These are phyloP conservation scores for Cladorrhinum sp. DNA, from an alignment of 2,329 filamentous ascomycete genomes.

Conservation along the genomic window DNA sequence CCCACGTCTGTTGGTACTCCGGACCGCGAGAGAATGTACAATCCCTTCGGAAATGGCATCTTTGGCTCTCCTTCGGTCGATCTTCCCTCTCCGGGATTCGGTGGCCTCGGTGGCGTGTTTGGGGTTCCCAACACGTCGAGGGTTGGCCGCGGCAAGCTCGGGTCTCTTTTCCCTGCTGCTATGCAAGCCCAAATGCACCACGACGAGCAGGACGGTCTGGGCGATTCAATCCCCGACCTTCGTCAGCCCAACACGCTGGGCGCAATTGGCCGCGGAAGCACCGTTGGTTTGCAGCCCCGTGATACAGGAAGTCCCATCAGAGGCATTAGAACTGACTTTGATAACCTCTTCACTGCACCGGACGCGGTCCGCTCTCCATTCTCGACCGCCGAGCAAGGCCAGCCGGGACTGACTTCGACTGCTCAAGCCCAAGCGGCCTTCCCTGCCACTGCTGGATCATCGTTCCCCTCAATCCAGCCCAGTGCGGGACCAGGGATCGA, in stretches of 20 bases:
- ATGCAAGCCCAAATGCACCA: constrained; percentile 90
- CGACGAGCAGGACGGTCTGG: constrained; percentile 61
- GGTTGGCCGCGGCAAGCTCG: constrained; percentile 75
- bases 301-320: constrained; percentile 61
- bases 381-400: constrained; percentile 37
- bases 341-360: constrained; percentile 48
- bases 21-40: constrained; percentile 59
- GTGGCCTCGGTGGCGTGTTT: constrained; percentile 67
- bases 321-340: constrained; percentile 52
- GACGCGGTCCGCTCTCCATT: constrained; percentile 38
- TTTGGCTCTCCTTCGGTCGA: constrained; percentile 75
- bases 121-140: constrained; percentile 60
- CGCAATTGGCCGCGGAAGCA: constrained; percentile 59
- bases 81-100: constrained; percentile 69
- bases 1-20: constrained; percentile 62
- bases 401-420: constrained; percentile 34
- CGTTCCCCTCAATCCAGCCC: constrained; percentile 37
- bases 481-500: constrained; percentile 54
- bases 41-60: constrained; percentile 73
- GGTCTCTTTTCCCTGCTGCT: constrained; percentile 79
- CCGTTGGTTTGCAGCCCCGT: constrained; percentile 52
- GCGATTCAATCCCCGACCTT: constrained; percentile 57
- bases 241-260: constrained; percentile 62
- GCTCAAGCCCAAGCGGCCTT: constrained; percentile 33
- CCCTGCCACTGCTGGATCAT: constrained; percentile 28